Percentiles rank a stretch among this genome's conserved stretches.
These are phyloP conservation scores for Pestalotiopsis fici DNA, from an alignment of 2,329 filamentous ascomycete species.

Conservation along the genomic window DNA sequence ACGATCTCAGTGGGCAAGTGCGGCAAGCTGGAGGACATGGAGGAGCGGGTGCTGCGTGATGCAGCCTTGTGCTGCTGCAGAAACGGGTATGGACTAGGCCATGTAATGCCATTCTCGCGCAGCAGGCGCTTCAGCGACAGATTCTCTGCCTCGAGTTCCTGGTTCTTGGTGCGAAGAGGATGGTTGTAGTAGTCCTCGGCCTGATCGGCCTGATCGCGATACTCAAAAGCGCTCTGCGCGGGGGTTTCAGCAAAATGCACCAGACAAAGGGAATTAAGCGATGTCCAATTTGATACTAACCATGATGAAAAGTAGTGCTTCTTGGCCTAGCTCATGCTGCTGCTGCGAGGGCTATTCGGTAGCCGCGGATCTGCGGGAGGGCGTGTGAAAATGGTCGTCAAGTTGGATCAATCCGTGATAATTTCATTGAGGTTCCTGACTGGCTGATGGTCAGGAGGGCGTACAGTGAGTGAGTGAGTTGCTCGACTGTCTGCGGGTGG, in stretches of 20 bases:
- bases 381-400: too few relatives aligned
- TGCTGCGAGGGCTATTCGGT: neutral
- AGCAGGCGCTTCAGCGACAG: slow-evolving; percentile 50
- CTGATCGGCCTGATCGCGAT: slow-evolving; percentile 52
- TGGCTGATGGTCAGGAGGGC: too few relatives aligned
- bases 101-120: slow-evolving; percentile 52
- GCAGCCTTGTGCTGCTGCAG: slow-evolving; percentile 18
- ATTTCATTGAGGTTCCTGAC: too few relatives aligned
- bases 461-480: neutral
- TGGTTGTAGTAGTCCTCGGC: slow-evolving; percentile 48
- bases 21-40: slow-evolving; percentile 28
- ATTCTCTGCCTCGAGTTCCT: slow-evolving; percentile 49
- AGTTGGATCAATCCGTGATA: too few relatives aligned
- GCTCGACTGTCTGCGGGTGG: neutral
- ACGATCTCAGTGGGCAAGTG: slow-evolving; percentile 54
- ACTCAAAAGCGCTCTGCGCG: slow-evolving; percentile 43
- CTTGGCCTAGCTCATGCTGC: neutral
- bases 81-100: slow-evolving; percentile 40
- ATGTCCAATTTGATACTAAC: neutral
- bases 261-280: neutral
- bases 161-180: slow-evolving; percentile 48
- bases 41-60: slow-evolving; percentile 12
- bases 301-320: neutral
- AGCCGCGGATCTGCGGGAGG: neutral
- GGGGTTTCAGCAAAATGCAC: neutral